phyloP scores from a whole-genome alignment of 2,329 filamentous ascomycete genomes.

The Ophiostoma australiae region DNA sequence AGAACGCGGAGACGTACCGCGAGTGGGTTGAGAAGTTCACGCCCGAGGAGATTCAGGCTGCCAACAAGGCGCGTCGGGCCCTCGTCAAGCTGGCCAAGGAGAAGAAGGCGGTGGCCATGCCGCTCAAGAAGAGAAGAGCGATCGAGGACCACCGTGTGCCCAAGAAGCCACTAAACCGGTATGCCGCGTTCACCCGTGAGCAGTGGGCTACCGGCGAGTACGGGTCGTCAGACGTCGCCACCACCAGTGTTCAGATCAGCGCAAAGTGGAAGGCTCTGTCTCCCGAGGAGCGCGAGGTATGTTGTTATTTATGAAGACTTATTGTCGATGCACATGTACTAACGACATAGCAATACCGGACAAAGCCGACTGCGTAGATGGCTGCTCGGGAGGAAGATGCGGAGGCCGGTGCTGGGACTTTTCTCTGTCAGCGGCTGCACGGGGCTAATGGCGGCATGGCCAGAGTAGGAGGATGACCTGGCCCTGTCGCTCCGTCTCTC shows the following conservation, averaged over 20 bases:
- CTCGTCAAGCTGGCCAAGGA: conserved; percentile 37
- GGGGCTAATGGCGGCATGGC: background rate
- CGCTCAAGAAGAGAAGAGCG: conserved; percentile 28
- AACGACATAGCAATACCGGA: background rate
- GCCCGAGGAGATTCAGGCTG: conserved; percentile 39
- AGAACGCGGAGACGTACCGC: conserved; percentile 40
- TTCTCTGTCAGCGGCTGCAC: background rate
- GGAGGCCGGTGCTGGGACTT: background rate
- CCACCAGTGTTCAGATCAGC: conserved; percentile 30
- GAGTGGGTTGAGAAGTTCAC: conserved; percentile 47
- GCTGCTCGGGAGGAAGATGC: background rate
- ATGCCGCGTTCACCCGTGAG: conserved; percentile 37
- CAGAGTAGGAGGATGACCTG: too few species aligned
- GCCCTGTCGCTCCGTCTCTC: background rate
- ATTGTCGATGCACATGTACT: background rate
- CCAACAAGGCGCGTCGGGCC: conserved; percentile 45
- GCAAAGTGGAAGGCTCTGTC: conserved; percentile 43
- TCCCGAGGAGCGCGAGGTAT: conserved; percentile 41
- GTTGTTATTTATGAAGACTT: conserved; percentile 20
- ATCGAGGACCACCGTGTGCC: conserved; percentile 49
- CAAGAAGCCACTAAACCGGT: conserved; percentile 37
- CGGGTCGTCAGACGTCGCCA: conserved; percentile 14
- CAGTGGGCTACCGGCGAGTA: conserved; percentile 36
- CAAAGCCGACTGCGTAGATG: background rate
- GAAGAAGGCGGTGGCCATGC: conserved; percentile 24